Evolutionary conservation across 306 rosid genomes (phyloP).

Genomic region (Hylodesmum podocarpum): DNA sequence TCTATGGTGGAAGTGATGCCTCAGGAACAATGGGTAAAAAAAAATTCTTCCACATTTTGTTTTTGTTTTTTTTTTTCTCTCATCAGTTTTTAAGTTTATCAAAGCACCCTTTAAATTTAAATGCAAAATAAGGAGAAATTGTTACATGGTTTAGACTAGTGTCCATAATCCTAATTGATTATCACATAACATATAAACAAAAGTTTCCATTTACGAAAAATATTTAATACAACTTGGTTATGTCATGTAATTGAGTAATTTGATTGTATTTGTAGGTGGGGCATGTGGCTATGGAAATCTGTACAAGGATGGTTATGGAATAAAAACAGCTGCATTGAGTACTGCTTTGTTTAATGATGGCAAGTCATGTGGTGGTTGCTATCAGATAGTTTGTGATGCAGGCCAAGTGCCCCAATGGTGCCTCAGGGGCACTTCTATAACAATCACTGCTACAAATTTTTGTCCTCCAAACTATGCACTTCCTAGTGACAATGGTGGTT

Average conservation of each 20-base stretch:
- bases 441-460: slow-evolving; percentile 70
- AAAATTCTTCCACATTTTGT: neutral
- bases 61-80: neutral
- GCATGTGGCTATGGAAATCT: slow-evolving; percentile 79
- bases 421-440: slow-evolving; percentile 46
- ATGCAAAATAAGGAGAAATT: neutral
- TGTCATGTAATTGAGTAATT: too few species aligned
- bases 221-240: too few species aligned
- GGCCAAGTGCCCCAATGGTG: slow-evolving; percentile 60
- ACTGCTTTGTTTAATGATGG: slow-evolving; percentile 62
- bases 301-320: slow-evolving; percentile 55
- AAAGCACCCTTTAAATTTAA: neutral
- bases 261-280: slow-evolving; percentile 48
- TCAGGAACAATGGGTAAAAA: slow-evolving; percentile 65
- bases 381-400: slow-evolving; percentile 55
- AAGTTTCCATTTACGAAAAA: too few species aligned
- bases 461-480: slow-evolving; percentile 64
- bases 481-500: slow-evolving; percentile 58
- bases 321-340: slow-evolving; percentile 66
- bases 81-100: neutral
- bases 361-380: slow-evolving; percentile 67
- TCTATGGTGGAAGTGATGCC: slow-evolving; percentile 74
- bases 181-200: too few species aligned
- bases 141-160: neutral
- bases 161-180: too few species aligned